phyloP scores from a whole-genome alignment of 2,329 filamentous ascomycete genomes.

The Penicillium sp. region DNA sequence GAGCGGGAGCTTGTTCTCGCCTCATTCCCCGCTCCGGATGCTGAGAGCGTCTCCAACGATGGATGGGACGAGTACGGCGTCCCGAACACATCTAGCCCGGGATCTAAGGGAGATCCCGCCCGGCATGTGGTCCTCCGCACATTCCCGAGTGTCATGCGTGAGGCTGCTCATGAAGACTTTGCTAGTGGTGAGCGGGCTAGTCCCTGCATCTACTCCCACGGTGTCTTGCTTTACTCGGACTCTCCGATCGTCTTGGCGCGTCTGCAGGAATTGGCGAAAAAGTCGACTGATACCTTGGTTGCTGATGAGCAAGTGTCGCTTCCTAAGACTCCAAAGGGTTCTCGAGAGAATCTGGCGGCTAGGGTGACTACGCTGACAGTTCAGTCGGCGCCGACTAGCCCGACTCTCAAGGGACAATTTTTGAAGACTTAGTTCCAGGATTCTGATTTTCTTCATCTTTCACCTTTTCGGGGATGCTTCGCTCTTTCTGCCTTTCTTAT shows the following conservation, averaged over 20 bases:
- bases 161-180: conserved; percentile 51
- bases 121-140: conserved; percentile 51
- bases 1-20: conserved; percentile 58
- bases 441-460: not conserved
- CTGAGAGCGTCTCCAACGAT: conserved; percentile 35
- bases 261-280: conserved; percentile 41
- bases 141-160: conserved; percentile 55
- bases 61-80: conserved; percentile 39
- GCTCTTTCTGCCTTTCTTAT: not conserved
- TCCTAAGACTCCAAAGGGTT: conserved; percentile 5
- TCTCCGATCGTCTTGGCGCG: conserved; percentile 43
- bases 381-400: conserved; percentile 22
- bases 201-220: conserved; percentile 50
- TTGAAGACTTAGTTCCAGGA: conserved; percentile 1
- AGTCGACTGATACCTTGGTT: conserved; percentile 17
- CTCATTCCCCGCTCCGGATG: conserved; percentile 46
- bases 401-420: conserved; percentile 11
- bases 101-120: conserved; percentile 22
- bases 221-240: conserved; percentile 53
- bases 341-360: conserved; percentile 9
- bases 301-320: conserved; percentile 11
- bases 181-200: conserved; percentile 47
- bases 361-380: conserved; percentile 10
- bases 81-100: conserved; percentile 16
- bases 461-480: not conserved